phyloP scores from a whole-genome alignment of 192 early-diverging fungal genomes.

The Phlyctochytrium planicorne region DNA sequence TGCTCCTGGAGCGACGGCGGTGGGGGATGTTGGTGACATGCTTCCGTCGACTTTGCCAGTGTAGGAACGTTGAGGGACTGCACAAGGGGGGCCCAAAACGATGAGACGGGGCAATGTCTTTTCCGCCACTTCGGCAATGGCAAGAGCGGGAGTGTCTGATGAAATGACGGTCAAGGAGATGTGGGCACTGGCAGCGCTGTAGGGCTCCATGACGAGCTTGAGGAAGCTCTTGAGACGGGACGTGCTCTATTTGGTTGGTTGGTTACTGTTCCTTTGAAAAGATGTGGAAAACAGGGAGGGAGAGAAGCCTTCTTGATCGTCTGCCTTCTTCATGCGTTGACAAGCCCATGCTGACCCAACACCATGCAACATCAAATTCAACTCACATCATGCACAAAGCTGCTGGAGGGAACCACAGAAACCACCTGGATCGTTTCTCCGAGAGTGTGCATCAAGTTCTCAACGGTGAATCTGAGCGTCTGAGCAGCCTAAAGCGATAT shows the following conservation, averaged over 20 bases:
- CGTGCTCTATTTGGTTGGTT: constrained; percentile 19
- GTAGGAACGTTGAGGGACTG: background rate
- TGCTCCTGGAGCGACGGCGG: background rate
- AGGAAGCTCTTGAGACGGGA: constrained; percentile 18
- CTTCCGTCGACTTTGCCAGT: too few species aligned
- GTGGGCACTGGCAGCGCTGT: background rate
- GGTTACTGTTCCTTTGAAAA: too few species aligned
- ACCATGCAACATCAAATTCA: too few species aligned
- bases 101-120: constrained; percentile 14
- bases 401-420: constrained; percentile 10
- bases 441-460: constrained; percentile 17
- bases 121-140: constrained; percentile 10
- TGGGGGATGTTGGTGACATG: too few species aligned
- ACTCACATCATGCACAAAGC: constrained; percentile 1
- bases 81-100: constrained; percentile 9
- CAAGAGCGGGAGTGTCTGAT: background rate
- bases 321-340: too few species aligned
- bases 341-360: too few species aligned
- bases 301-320: too few species aligned
- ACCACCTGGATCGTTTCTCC: constrained; percentile 8
- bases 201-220: constrained; percentile 12
- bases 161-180: constrained; percentile 8
- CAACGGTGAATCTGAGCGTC: constrained; percentile 24
- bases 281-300: too few species aligned
- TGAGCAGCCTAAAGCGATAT: constrained; percentile 15